Base-by-base conservation (phyloP, 2,329 filamentous ascomycete genomes). In the Phialophora chinensis region DNA sequence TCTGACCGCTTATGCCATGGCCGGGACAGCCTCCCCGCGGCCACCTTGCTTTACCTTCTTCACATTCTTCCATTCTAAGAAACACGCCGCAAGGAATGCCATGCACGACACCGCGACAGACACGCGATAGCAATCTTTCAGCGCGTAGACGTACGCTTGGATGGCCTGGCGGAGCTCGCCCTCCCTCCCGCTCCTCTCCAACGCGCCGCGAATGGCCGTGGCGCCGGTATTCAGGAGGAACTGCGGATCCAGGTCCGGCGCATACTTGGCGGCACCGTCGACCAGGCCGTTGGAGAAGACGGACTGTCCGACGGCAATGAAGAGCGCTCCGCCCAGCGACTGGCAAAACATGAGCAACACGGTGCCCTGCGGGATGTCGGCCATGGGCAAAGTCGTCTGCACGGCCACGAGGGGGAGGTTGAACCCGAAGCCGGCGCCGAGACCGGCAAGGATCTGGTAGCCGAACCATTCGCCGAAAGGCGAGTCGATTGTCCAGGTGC, bases 201-300 rank as follows among this genome's bases (percentile, higher is more conserved):
- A 73, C 8, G 79, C 71, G 3, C 76, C 55, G 59, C 77, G 72
- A 71, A 84, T 72, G 44, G 78, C 74, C 1, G 80, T 80, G 4
- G 81, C 81, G 20, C 82, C 82, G 8, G 76, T 78, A 4, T 69
- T 66, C 23, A 83, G 72, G 14, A 83, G 74, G 3, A 73, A 38
- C 6, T 71, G 59, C 1, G 78, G 71, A 55, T 81, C 74, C 20
- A 83, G 68, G 0, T 71, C 73, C 0, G 79, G 78, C 0, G 77
- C 80, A 49, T 79, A 75, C 35, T 76, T 77, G 1, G 77, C 76
- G 2, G 91, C 78, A 33, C 84, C 80, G 1, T 80, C 75, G 54
- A 86, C 78, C 14, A 91, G 79, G 0, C 83, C 86, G 72, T 90
- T 90, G 69, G 87, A 84, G 79, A 91, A 91, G 53, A 90, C 82